Base-by-base conservation (phyloP, 345 rosid species). In the Raphanus sativus region DNA sequence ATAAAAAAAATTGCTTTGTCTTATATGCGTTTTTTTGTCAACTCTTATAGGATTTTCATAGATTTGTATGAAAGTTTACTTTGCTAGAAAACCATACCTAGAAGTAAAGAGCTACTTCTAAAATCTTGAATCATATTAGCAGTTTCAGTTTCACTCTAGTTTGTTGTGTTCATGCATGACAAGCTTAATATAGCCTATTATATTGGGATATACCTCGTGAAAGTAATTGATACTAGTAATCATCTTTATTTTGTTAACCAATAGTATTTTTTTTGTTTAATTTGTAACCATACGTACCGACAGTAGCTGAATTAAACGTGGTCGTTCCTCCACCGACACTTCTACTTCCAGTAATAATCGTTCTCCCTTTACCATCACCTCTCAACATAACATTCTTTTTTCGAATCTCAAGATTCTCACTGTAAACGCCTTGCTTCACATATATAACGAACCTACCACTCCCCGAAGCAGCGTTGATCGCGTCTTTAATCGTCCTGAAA, bases 251-350 rank as follows among this genome's bases (percentile, higher is more conserved):
- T 56, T 1, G 6, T 2, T 9, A 56, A 24, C 24, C 62, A 56
- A 24, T 21, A 8, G 9, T 21, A 26, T 56, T 9, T 0, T 8
- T n/a, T 24, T 66, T 21, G 21, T 21, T 21, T 21, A 21, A 21
- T 21, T 67, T 73, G 65, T 67, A 61, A 73, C 10, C 32, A 52
- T 28, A 73, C 97, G 86, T 76, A 94, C 98, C 97, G 71, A 94
- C 86, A n/a, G 97, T 94, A 25, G 92, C 97, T 25, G 97, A 92
- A 6, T 84, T 85, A 78, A 92, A 94, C 65, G 95, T 94, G 28
- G 95, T 89, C 52, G 86, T 32, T 11, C 98, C 98, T 58, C 97
- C 93, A 2, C 90, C 93, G 24, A 94, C 97, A 67, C 98, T 94
- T 83, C 80, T 85, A 81, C 97, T 94, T 0, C 89, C 95, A 33